Evolutionary conservation across 768 basidiomycete genomes (phyloP), one percentile per base, ranked within the genome.

Genomic region (Lentinula guzmanii): DNA sequence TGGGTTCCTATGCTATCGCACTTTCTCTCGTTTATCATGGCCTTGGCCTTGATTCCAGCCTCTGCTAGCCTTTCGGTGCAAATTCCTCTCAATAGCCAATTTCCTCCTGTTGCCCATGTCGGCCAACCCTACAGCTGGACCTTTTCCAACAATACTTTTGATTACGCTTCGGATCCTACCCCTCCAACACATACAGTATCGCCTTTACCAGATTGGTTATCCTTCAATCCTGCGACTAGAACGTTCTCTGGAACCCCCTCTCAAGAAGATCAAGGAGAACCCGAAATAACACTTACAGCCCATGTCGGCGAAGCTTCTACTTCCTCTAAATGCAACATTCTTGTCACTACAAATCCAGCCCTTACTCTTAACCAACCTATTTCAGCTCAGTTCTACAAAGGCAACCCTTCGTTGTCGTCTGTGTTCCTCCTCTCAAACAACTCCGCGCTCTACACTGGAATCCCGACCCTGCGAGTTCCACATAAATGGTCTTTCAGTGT

Each of bases 401-500:
- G 73, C 62, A 91, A 86, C 66, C 79, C 78, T 35, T 85, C 84
- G 42, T 75, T 95, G 56, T 90, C 90, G 4, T 94, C 93, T 5
- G 89, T 91, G 39, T 93, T 85, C 67, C 71, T 85, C 60, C 73
- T 92, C 43, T 75, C 83, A n/a, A 72, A 79, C 2, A 75, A 78
- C 48, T 89, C 90, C 21, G 83, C 86, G 13, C 74, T 92, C 34
- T 67, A 70, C 33, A 78, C 76, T 15, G 66, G 71, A 51, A 76
- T 73, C 53, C 86, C 87, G 59, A 76, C 80, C 53, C 70, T 97
- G 60, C 79, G 93, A 55, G 83, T 96, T 9, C 93, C 93, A 1
- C 83, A 83, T 6, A 72, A 76, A 50, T 96, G 94, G 93, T 91
- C 91, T 0, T 98, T 96, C 75, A 93, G 91, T 67, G 82, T 98